A percentile compares a stretch with the other conserved stretches of the same genome.
Evolutionary conservation across 2,329 filamentous ascomycete genomes (phyloP).

Genomic region (Phoma herbarum): DNA sequence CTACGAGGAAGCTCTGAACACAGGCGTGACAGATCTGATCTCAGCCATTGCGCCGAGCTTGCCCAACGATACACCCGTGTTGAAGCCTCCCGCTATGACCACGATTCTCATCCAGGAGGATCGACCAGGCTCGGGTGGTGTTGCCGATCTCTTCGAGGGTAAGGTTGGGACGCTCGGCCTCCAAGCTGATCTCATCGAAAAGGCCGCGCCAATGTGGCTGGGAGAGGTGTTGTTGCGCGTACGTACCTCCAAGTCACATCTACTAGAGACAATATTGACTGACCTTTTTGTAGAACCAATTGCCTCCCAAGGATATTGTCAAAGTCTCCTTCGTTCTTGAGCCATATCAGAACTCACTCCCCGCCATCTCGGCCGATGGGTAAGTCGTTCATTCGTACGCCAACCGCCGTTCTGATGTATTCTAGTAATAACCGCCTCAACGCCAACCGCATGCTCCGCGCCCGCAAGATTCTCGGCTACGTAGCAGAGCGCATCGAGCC

Average conservation of each 20-base stretch:
- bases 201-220: conserved; percentile 88
- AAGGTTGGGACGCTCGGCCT: conserved; percentile 80
- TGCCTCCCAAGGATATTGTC: conserved; percentile 86
- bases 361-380: conserved; percentile 78
- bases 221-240: conserved; percentile 82
- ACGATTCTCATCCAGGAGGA: conserved; percentile 73
- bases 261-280: neutral
- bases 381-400: too few species aligned
- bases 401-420: too few species aligned
- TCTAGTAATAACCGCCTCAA: conserved; percentile 85
- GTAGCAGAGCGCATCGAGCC: conserved; percentile 90
- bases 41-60: conserved; percentile 73
- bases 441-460: conserved; percentile 94
- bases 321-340: conserved; percentile 96
- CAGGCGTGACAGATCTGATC: conserved; percentile 62
- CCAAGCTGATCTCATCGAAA: conserved; percentile 84
- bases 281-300: conserved; percentile 69
- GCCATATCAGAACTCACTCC: conserved; percentile 78
- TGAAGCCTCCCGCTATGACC: conserved; percentile 73
- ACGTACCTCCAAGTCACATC: conserved; percentile 31
- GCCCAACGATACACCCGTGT: conserved; percentile 76
- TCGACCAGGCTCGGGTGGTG: conserved; percentile 67
- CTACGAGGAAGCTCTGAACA: conserved; percentile 73
- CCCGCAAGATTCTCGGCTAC: conserved; percentile 93
- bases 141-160: conserved; percentile 89